These are phyloP conservation scores for Corymbia citriodora DNA, from an alignment of 441 rosid species.

Conservation along the genomic window DNA sequence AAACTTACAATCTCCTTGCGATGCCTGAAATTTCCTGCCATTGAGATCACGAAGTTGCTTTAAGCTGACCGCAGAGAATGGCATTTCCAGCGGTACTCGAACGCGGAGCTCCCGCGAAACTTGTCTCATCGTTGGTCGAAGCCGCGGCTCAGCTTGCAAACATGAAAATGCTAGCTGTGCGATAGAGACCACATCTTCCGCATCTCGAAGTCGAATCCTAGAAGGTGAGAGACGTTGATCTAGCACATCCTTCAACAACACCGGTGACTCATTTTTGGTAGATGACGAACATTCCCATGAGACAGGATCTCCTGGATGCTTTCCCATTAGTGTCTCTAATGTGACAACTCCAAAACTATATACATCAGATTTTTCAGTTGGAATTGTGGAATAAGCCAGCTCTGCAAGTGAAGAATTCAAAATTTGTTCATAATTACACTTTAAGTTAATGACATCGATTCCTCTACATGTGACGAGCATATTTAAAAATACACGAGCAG, in stretches of 20 bases:
- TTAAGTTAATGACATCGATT: background rate
- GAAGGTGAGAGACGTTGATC: background rate
- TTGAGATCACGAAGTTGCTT: background rate
- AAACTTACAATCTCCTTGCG: background rate
- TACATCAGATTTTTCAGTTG: background rate
- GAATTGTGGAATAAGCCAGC: background rate
- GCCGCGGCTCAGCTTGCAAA: background rate
- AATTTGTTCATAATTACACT: background rate
- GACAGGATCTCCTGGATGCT: background rate
- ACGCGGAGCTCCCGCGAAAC: background rate
- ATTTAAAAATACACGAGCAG: rapidly evolving
- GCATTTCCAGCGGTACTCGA: background rate
- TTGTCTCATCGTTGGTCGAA: background rate
- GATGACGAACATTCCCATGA: background rate
- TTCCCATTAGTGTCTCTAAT: background rate
- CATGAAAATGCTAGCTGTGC: background rate
- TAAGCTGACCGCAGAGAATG: background rate
- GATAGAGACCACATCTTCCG: background rate
- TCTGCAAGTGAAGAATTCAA: background rate
- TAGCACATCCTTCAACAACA: background rate
- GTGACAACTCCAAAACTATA: background rate
- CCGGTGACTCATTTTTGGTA: background rate
- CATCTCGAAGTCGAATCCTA: background rate
- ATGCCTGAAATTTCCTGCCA: background rate
- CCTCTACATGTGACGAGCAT: background rate